phyloP scores from a whole-genome alignment of 352 stramenopile species.

The Aphanomyces cochlioides region DNA sequence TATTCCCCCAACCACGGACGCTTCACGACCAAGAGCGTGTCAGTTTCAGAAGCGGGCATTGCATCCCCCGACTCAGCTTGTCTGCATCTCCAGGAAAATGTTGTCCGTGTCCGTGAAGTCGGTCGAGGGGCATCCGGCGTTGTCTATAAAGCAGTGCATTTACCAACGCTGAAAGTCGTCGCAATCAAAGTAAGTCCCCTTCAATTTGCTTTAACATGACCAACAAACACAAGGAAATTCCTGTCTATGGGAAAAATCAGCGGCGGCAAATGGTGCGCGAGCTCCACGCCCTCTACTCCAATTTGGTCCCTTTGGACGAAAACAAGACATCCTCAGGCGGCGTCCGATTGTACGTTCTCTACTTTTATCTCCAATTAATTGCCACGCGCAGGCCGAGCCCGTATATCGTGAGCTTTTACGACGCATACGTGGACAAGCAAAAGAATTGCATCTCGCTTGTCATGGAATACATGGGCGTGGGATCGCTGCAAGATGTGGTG shows the following conservation, averaged over 20 bases:
- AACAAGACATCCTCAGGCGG: constrained; percentile 31
- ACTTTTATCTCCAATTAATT: neutral
- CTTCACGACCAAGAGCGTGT: constrained; percentile 81
- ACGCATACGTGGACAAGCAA: constrained; percentile 85
- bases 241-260: constrained; percentile 79
- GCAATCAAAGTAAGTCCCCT: constrained; percentile 69
- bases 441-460: constrained; percentile 89
- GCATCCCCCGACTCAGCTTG: constrained; percentile 72
- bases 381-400: constrained; percentile 54
- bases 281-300: constrained; percentile 85
- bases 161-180: constrained; percentile 86
- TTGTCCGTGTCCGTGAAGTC: constrained; percentile 74
- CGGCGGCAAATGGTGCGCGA: constrained; percentile 87
- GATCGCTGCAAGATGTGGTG: constrained; percentile 88
- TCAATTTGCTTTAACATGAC: neutral
- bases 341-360: constrained; percentile 13
- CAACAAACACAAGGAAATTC: constrained; percentile 53
- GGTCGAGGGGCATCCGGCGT: constrained; percentile 76
- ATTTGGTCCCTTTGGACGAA: constrained; percentile 73
- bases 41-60: constrained; percentile 80
- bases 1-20: constrained; percentile 85
- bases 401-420: constrained; percentile 90
- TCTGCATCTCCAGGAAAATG: constrained; percentile 79
- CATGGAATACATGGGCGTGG: constrained; percentile 92
- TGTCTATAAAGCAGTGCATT: constrained; percentile 89